Conservation (phyloP, 2,329 filamentous ascomycete genomes). For the Incumbomyces lentus region DNA sequence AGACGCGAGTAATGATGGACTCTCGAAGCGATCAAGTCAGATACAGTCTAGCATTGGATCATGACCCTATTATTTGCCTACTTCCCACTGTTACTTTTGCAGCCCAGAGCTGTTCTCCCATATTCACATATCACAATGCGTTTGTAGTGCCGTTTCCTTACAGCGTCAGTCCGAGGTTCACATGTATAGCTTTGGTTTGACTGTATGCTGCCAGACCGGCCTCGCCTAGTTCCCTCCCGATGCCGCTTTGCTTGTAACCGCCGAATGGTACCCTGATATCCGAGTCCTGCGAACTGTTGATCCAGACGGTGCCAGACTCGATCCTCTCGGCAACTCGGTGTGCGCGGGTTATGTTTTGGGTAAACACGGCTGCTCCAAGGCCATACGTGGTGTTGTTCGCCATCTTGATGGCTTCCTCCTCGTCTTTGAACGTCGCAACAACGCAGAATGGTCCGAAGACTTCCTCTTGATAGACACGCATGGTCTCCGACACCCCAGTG, state of each 20-base stretch:
- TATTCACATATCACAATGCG: too few species aligned
- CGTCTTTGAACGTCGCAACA: conserved; percentile 29
- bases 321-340: conserved; percentile 33
- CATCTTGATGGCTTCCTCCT: conserved; percentile 29
- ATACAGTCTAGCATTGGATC: too few species aligned
- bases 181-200: conserved; percentile 32
- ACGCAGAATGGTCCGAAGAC: conserved; percentile 36
- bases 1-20: too few species aligned
- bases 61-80: too few species aligned
- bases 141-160: conserved; percentile 11
- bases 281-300: conserved; percentile 35
- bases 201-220: conserved; percentile 32
- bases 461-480: conserved; percentile 33
- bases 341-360: conserved; percentile 30
- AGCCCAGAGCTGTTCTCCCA: too few species aligned
- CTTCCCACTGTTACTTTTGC: too few species aligned
- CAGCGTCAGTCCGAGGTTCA: conserved; percentile 30
- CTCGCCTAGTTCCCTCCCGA: conserved; percentile 40
- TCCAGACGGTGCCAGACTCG: conserved; percentile 39
- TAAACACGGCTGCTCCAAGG: conserved; percentile 34
- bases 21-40: too few species aligned
- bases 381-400: conserved; percentile 35
- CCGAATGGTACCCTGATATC: conserved; percentile 34
- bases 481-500: conserved; percentile 26
- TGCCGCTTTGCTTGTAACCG: conserved; percentile 37